Evolutionary conservation across 176 grass and related monocot genomes (phyloP).

Genomic region (Carex kokanica): DNA sequence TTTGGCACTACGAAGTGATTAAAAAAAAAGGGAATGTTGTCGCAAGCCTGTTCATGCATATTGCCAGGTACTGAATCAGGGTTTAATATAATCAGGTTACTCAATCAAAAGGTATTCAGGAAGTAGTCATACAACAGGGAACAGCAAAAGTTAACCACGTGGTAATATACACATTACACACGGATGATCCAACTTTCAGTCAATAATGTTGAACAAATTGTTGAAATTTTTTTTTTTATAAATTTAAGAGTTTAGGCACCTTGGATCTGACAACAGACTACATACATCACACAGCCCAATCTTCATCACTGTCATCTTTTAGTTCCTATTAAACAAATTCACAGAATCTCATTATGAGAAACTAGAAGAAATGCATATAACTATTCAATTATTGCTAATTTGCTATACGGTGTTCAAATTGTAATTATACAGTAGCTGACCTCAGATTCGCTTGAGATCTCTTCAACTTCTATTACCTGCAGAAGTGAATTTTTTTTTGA

Average conservation of each 20-base stretch:
- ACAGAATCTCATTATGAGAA: background rate
- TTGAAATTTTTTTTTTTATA: background rate
- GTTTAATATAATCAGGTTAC: background rate
- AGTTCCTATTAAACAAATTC: constrained; percentile 8
- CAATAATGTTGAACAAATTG: background rate
- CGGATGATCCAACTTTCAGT: background rate
- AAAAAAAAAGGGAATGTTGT: background rate
- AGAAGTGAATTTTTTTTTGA: background rate
- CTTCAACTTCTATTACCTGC: constrained; percentile 49
- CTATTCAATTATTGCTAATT: background rate
- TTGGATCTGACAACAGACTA: background rate
- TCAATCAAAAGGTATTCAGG: background rate
- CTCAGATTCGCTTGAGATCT: constrained; percentile 46
- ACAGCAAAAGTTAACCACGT: background rate
- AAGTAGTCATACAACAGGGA: background rate
- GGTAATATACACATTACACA: constrained; percentile 3
- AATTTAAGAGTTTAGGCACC: background rate
- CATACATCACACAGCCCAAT: constrained; percentile 41
- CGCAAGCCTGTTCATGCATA: background rate
- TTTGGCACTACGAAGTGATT: background rate
- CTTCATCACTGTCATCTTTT: constrained; percentile 57
- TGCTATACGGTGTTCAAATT: background rate
- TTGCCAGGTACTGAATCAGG: constrained; percentile 38
- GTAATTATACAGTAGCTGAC: constrained; percentile 18
- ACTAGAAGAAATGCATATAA: background rate